Evolutionary conservation across 768 basidiomycete genomes (phyloP), one percentile per base, ranked within the genome.

Genomic region (Tephrocybe rancida): DNA sequence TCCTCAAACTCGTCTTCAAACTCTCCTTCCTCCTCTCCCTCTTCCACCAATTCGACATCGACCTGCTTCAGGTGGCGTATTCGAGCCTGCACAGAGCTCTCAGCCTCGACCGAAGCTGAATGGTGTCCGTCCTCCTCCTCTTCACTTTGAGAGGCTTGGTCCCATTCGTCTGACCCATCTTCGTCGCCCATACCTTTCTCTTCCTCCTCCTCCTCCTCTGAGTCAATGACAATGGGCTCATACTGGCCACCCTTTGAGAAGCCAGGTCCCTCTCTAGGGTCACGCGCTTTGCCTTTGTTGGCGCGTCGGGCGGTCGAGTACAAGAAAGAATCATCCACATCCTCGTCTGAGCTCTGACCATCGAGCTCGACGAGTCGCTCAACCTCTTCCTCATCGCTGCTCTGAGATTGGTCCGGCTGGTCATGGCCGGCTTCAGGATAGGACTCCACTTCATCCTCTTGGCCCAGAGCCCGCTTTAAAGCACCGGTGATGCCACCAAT

Each of bases 401-500:
- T 55, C 11, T 47, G 43, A 14, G 47, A 47, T 11, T 54, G 27
- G 14, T 48, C 41, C 10, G 18, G 18, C 24, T 56, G 25, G 9
- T 46, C 49, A 46, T 58, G 43, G 42, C 41, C 52, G 56, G 59
- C 39, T 60, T 41, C 13, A 37, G 41, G 61, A 21, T 55, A 48
- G 48, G 48, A 43, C 54, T 61, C 51, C 35, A 56, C 47, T 46
- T 67, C 68, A 19, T 69, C 68, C n/a, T 73, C 79, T 43, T 79
- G 77, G 0, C 82, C 82, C 8, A 90, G 72, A 21, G 87, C 88
- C 44, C 70, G 74, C 52, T 77, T 77, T 25, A 90, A 69, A 46
- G 81, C 72, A 55, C 74, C 67, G 0, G 84, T 87, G 39, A 90
- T 78, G 61, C 77, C 84, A 59, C 74, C 78, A 60, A 90, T 85